Evolutionary conservation across 352 stramenopile genomes (phyloP).

Genomic region (Globisporangium sylvaticum): DNA sequence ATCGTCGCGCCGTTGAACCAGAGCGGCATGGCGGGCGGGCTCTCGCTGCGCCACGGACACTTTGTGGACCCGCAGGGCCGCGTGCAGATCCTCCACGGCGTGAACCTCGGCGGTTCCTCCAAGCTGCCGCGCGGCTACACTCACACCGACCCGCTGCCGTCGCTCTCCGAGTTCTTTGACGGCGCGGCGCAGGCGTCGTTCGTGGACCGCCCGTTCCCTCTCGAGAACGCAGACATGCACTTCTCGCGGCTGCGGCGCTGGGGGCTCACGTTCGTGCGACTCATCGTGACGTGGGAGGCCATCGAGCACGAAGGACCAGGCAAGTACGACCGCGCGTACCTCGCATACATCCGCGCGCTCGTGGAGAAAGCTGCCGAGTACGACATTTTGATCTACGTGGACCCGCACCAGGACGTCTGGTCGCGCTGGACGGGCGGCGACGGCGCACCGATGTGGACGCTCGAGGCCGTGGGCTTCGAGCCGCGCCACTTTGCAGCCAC

Average conservation of each 20-base stretch:
- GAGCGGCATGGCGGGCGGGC: constrained; percentile 16
- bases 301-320: constrained; percentile 84
- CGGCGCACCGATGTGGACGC: constrained; percentile 87
- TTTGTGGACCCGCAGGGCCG: constrained; percentile 82
- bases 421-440: constrained; percentile 88
- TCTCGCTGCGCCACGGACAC: constrained; percentile 57
- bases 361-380: constrained; percentile 56
- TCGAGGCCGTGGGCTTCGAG: constrained; percentile 75
- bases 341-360: constrained; percentile 67
- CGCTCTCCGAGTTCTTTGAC: constrained; percentile 46
- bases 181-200: constrained; percentile 51
- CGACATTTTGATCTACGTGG: constrained; percentile 85
- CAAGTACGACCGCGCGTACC: constrained; percentile 82
- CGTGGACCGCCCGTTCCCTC: constrained; percentile 81
- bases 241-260: constrained; percentile 76
- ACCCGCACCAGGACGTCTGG: constrained; percentile 92
- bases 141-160: constrained; percentile 37
- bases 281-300: constrained; percentile 90
- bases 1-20: constrained; percentile 3
- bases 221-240: constrained; percentile 74
- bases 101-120: constrained; percentile 87
- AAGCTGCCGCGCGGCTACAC: constrained; percentile 74
- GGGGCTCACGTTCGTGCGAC: constrained; percentile 78
- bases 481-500: constrained; percentile 68
- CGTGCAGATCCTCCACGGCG: constrained; percentile 71